Percentiles rank a stretch among this genome's conserved stretches.
Conservation (phyloP, 2,329 filamentous ascomycete genomes). For the Capronia epimyces region DNA sequence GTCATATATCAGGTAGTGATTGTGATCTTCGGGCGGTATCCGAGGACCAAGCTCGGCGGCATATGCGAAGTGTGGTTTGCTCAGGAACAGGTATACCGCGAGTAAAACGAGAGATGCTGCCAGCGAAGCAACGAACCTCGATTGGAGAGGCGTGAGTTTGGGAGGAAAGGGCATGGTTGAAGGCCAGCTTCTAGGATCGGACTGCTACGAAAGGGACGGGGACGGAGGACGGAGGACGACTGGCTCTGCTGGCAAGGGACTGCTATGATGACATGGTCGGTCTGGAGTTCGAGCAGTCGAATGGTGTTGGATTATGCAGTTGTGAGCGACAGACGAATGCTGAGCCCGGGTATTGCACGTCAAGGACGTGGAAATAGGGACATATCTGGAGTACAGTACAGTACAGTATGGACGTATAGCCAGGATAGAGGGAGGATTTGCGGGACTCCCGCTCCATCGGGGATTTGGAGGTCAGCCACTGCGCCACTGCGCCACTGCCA, state of each 20-base stretch:
- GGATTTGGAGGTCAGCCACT: too few species aligned
- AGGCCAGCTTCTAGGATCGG: slow-evolving; percentile 8
- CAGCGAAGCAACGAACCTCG: slow-evolving; percentile 64
- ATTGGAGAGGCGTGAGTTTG: slow-evolving; percentile 63
- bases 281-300: neutral
- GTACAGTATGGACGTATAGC: neutral
- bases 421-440: too few species aligned
- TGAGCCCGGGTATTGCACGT: too few species aligned
- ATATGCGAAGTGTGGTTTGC: slow-evolving; percentile 56
- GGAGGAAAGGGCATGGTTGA: slow-evolving; percentile 36
- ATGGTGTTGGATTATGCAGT: neutral
- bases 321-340: neutral
- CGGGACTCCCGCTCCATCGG: too few species aligned
- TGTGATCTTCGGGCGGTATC: slow-evolving; percentile 42
- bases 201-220: neutral
- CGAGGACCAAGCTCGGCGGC: slow-evolving; percentile 52
- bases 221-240: neutral
- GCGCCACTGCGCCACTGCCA: too few species aligned
- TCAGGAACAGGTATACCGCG: slow-evolving; percentile 57
- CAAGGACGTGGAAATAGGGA: neutral
- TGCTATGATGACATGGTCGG: slow-evolving; percentile 4
- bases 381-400: neutral
- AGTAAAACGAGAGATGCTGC: slow-evolving; percentile 56
- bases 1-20: slow-evolving; percentile 43
- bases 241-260: neutral